Conservation (phyloP, 2,329 filamentous ascomycete genomes). For the Beauveria medogensis region DNA sequence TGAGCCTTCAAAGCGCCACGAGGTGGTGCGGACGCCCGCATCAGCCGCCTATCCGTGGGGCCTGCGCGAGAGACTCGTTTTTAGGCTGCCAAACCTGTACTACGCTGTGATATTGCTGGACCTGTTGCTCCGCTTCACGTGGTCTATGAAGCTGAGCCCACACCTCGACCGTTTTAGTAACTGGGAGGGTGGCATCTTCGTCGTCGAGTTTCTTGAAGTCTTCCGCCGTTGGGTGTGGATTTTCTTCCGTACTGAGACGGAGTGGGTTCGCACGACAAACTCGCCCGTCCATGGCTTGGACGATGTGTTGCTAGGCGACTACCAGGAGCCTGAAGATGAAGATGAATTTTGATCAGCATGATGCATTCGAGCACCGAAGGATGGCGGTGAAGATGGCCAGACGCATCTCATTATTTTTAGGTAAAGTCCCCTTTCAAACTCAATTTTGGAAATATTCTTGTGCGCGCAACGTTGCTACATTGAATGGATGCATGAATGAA, state of each 20-base stretch:
- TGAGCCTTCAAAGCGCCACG: conserved; percentile 32
- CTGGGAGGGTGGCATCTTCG: conserved; percentile 79
- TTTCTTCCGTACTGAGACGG: conserved; percentile 89
- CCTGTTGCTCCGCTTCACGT: conserved; percentile 76
- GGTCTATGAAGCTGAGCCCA: conserved; percentile 79
- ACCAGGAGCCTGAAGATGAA: conserved; percentile 49
- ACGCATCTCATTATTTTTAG: background rate
- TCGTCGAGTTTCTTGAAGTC: conserved; percentile 81
- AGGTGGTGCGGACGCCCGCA: conserved; percentile 38
- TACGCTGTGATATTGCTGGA: conserved; percentile 75
- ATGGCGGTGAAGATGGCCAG: background rate
- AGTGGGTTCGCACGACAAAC: conserved; percentile 63
- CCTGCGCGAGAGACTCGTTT: conserved; percentile 64
- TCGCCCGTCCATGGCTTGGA: conserved; percentile 48
- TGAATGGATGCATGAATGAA: background rate
- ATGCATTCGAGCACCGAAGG: background rate
- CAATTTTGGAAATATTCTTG: background rate
- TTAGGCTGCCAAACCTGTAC: conserved; percentile 67
- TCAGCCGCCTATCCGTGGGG: conserved; percentile 65
- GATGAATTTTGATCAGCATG: conserved; percentile 22
- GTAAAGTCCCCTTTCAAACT: background rate
- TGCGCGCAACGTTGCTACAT: background rate
- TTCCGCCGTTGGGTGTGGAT: conserved; percentile 92
- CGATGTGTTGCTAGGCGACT: conserved; percentile 69
- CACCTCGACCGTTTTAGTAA: conserved; percentile 79